Base-by-base conservation (phyloP, 2,329 filamentous ascomycete genomes). In the Trichoderma semiorbis region DNA sequence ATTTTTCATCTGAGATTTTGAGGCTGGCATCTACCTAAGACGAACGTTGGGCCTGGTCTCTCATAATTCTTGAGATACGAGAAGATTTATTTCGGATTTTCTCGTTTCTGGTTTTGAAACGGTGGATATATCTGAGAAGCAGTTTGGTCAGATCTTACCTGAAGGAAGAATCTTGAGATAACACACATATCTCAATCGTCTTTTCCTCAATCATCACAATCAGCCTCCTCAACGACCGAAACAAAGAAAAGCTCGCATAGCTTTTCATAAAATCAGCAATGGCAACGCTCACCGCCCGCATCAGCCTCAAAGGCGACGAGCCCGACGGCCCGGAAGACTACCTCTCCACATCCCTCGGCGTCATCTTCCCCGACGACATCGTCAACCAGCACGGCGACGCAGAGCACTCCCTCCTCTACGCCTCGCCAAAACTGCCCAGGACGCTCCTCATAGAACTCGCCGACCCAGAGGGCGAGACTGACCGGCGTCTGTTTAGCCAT, bases 311-410 rank as follows among this genome's bases (percentile, higher is more conserved):
- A 24, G 75, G 74, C 50, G 76, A 75, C 36, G 72, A 74, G 32
- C 24, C 74, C 7, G 69, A 72, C 2, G 61, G 83, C 81, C 69
- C 89, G 0, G 89, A 91, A 79, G 89, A 92, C 79, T 86, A 87
- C 75, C 85, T 93, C 76, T 82, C 83, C 39, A 83, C 84, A 2
- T 84, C 88, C 0, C 85, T 92, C 1, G 88, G 87, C 73, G 84
- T 89, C 74, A 87, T 93, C 78, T 92, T 92, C 81, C 86, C 89
- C 5, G 90, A 92, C 79, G 91, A 93, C 80, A 83, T 90, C 68
- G 85, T 85, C 72, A 90, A 89, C 81, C 85, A 88, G 78, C 91
- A 93, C 79, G 91, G 91, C 79, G 89, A 91, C 76, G 81, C 85
- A 1, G 82, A 87, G 63, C 85, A 88, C 73, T 81, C 83, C 21